A percentile compares a stretch with the other conserved stretches of the same genome.
Evolutionary conservation across 352 stramenopile genomes (phyloP).

Genomic region (Globisporangium solare): DNA sequence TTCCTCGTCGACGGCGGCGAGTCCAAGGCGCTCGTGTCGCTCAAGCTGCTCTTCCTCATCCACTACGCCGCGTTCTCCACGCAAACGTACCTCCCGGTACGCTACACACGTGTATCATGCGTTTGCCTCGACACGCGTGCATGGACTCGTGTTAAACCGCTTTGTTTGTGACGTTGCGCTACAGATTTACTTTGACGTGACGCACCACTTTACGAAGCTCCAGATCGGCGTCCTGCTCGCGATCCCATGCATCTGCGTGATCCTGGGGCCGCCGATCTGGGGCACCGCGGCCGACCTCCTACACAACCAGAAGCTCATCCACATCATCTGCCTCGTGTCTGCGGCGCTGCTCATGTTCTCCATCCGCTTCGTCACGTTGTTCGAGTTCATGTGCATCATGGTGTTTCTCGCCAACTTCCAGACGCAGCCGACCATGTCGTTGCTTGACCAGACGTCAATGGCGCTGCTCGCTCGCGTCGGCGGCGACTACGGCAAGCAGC

Average conservation of each 20-base stretch:
- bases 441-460: slow-evolving; percentile 68
- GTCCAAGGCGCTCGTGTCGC: slow-evolving; percentile 49
- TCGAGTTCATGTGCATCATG: slow-evolving; percentile 66
- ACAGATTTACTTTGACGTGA: slow-evolving; percentile 52
- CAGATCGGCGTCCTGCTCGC: slow-evolving; percentile 72
- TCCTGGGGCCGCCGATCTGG: slow-evolving; percentile 66
- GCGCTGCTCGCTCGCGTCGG: slow-evolving; percentile 51
- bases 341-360: slow-evolving; percentile 63
- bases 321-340: slow-evolving; percentile 57
- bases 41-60: slow-evolving; percentile 72
- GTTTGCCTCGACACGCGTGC: background rate
- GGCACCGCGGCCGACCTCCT: slow-evolving; percentile 53
- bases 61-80: slow-evolving; percentile 64
- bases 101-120: background rate
- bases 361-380: slow-evolving; percentile 58
- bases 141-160: background rate
- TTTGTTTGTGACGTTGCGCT: background rate
- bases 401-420: slow-evolving; percentile 76
- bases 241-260: slow-evolving; percentile 63
- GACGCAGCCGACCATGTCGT: slow-evolving; percentile 54
- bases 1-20: slow-evolving; percentile 66
- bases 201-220: slow-evolving; percentile 56
- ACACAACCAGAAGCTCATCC: slow-evolving; percentile 59
- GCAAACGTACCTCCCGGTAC: slow-evolving; percentile 58
- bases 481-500: slow-evolving; percentile 75